These are phyloP conservation scores for Amniculicola lignicola DNA, from an alignment of 495 filamentous ascomycete genomes.

Conservation along the genomic window DNA sequence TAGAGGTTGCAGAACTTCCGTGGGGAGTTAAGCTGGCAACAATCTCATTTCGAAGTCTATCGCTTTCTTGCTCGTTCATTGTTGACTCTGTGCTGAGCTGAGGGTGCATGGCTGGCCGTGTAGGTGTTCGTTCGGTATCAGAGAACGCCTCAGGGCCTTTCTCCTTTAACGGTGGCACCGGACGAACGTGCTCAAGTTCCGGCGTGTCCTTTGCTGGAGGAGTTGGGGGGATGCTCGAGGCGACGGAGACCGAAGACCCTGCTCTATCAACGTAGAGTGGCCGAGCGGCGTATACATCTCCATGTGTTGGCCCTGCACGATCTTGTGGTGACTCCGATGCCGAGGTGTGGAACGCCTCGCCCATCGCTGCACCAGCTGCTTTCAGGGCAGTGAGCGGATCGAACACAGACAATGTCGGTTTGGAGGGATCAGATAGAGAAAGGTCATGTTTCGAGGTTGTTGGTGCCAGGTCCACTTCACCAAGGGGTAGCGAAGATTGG, in stretches of 20 bases:
- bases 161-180: conserved; percentile 52
- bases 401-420: background rate
- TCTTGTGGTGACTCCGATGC: conserved; percentile 1
- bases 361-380: conserved; percentile 36
- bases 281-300: conserved; percentile 28
- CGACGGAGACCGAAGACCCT: conserved; percentile 31
- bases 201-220: conserved; percentile 37
- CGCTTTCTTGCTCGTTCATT: conserved; percentile 66
- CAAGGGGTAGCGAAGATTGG: conserved; percentile 7
- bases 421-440: conserved; percentile 6
- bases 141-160: conserved; percentile 31
- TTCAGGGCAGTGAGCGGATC: conserved; percentile 35
- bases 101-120: conserved; percentile 51
- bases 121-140: conserved; percentile 29
- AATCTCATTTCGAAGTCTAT: conserved; percentile 75
- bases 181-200: conserved; percentile 32
- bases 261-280: conserved; percentile 33
- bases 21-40: conserved; percentile 66
- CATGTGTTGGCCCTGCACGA: conserved; percentile 11
- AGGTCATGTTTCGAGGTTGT: conserved; percentile 36
- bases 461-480: conserved; percentile 40
- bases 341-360: conserved; percentile 34
- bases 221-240: conserved; percentile 33
- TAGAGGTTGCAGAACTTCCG: background rate
- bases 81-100: conserved; percentile 56